A percentile compares a stretch with the other conserved stretches of the same genome.
Conservation (phyloP, 2,329 filamentous ascomycete species). For the Metarhizium guizhouense region DNA sequence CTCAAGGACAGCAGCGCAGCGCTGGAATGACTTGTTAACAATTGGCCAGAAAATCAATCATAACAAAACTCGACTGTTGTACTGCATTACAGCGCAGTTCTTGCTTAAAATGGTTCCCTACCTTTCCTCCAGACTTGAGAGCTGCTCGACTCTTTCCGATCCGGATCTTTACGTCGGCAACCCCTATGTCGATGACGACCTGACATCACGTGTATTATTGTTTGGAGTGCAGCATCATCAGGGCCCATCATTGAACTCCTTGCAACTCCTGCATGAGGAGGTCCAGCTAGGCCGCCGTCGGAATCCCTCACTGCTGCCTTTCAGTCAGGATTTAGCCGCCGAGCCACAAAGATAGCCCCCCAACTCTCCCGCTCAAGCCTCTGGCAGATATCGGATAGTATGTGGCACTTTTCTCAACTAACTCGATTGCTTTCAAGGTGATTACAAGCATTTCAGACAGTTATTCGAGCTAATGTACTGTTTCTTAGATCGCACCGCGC, state of each 20-base stretch:
- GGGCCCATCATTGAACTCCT: not conserved
- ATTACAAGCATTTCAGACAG: not conserved
- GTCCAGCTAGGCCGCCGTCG: not conserved
- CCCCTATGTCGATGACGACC: not conserved
- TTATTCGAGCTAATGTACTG: not conserved
- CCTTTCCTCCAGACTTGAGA: constrained; percentile 1
- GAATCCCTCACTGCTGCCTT: not conserved
- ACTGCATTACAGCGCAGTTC: constrained; percentile 12
- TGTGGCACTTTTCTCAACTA: not conserved
- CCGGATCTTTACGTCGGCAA: not conserved
- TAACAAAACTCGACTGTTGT: constrained; percentile 16
- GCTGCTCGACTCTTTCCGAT: constrained; percentile 3
- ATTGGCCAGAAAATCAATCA: constrained; percentile 15
- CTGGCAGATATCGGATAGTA: not conserved
- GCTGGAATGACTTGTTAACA: constrained; percentile 11
- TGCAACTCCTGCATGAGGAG: not conserved
- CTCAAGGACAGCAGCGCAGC: constrained; percentile 1
- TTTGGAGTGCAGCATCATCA: not conserved
- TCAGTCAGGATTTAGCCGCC: not conserved
- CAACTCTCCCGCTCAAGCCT: not conserved
- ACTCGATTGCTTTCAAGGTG: not conserved
- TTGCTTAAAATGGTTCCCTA: constrained; percentile 17
- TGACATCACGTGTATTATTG: not conserved
- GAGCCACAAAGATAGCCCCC: not conserved
- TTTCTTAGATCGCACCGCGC: too few species aligned